Evolutionary conservation across 495 filamentous ascomycete genomes (phyloP), one percentile per base, ranked within the genome.

Genomic region (Penicillium canariense): DNA sequence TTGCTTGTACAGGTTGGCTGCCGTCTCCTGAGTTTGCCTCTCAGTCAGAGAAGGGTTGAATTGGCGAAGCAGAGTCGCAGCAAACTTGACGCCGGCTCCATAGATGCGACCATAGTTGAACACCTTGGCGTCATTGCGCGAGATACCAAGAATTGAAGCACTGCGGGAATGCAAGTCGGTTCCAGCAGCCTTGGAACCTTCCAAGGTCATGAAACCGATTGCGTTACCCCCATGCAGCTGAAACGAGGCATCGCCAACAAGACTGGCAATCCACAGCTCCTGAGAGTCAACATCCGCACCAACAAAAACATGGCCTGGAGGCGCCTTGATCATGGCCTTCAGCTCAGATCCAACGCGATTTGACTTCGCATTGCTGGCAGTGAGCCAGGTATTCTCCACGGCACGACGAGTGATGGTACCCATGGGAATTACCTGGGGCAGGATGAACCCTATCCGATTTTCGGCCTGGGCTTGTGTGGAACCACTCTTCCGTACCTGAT

Each of bases 51-150:
- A 75, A 10, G 94, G 90, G 61, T 97, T 97, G 72, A 97, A 99
- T 62, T 97, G 92, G 17, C 90, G 81, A 20, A 99, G 80, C 3
- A 99, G 76, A 9, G 88, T 92, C 14, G 87, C 85, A 3, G 94
- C 94, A 68, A 97, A 99, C 59, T 89, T 96, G 43, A 96, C 75
- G 8, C 94, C 94, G 31, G 94, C 94, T 31, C 94, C 94, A 62
- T 99, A 99, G 45, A 99, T 99, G 22, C 94, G 89, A 10, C 94
- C 94, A 62, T 97, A 99, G 68, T 97, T 99, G 75, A 99, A 99
- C 4, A 99, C 84, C 66, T 99, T 99, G 17, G 94, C 94, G 67
- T 96, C 86, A 58, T 96, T 95, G 30, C 94, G 83, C 0, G 89
- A 93, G 55, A 97, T 99, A 11, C 91, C 91, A 3, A 99, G 68